These are phyloP conservation scores for Fusarium caatingaense DNA, from an alignment of 2,329 filamentous ascomycete species.

Conservation along the genomic window DNA sequence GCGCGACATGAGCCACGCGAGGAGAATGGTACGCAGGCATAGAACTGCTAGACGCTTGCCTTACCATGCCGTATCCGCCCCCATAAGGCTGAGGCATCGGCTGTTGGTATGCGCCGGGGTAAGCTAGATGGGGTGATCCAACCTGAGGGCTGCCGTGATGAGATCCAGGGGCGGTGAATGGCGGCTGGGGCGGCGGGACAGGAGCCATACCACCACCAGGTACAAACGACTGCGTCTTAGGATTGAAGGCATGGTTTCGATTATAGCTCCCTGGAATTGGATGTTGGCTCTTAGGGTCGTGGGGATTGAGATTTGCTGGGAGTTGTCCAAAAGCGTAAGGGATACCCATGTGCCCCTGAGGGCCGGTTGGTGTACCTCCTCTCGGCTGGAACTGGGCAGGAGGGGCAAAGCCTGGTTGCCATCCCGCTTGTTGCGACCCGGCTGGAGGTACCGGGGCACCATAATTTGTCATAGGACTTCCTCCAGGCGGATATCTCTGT, in stretches of 20 bases:
- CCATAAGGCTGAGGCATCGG: conserved; percentile 60
- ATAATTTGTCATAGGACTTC: conserved; percentile 54
- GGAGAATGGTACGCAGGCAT: conserved; percentile 62
- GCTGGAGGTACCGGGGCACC: conserved; percentile 49
- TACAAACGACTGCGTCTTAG: conserved; percentile 92
- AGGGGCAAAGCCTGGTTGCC: conserved; percentile 54
- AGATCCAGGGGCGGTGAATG: conserved; percentile 60
- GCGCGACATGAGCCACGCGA: conserved; percentile 51
- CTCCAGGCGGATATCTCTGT: conserved; percentile 49
- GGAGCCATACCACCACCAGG: conserved; percentile 67
- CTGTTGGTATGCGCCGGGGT: conserved; percentile 60
- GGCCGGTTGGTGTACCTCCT: conserved; percentile 47
- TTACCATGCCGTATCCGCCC: conserved; percentile 65
- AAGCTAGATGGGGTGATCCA: conserved; percentile 62
- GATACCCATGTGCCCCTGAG: conserved; percentile 50
- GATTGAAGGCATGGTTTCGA: conserved; percentile 85
- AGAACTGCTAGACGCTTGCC: conserved; percentile 67
- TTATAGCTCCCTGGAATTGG: conserved; percentile 87
- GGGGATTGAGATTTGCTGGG: conserved; percentile 74
- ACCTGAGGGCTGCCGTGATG: conserved; percentile 67
- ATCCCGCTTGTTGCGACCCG: conserved; percentile 49
- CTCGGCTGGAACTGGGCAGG: conserved; percentile 48
- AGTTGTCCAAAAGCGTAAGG: conserved; percentile 85
- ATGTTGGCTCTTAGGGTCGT: conserved; percentile 80
- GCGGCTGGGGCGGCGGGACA: conserved; percentile 60